phyloP scores from a whole-genome alignment of 2,329 filamentous ascomycete species.

The Xylaria sp. region DNA sequence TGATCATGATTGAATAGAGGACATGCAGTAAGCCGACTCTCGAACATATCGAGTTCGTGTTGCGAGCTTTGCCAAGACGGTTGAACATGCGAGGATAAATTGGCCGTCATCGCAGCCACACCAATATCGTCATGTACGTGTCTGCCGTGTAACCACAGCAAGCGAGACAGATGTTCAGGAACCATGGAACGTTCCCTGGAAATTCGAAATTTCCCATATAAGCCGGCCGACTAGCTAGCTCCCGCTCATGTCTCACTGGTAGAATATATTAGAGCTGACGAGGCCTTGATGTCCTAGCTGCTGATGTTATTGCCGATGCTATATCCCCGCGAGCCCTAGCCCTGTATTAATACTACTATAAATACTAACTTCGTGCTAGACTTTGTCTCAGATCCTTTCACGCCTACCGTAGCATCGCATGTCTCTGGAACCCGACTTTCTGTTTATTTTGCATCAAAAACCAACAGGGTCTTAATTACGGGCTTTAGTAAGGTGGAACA shows the following conservation, averaged over 20 bases:
- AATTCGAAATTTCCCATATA: slow-evolving; percentile 2
- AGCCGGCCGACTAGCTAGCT: slow-evolving; percentile 19
- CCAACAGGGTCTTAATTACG: too few species aligned
- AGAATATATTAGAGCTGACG: slow-evolving; percentile 28
- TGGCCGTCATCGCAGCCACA: slow-evolving; percentile 16
- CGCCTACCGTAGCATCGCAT: too few species aligned
- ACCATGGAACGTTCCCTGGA: slow-evolving; percentile 8
- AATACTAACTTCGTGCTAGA: too few species aligned
- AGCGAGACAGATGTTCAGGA: slow-evolving; percentile 26
- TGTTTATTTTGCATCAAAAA: too few species aligned
- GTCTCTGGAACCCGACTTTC: too few species aligned
- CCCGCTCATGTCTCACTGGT: slow-evolving; percentile 15
- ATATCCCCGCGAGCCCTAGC: slow-evolving; percentile 3
- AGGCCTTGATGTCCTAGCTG: slow-evolving; percentile 14
- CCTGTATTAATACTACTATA: too few species aligned
- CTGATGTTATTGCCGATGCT: slow-evolving; percentile 2
- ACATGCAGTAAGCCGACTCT: not conserved
- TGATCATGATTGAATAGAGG: not conserved
- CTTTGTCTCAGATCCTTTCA: too few species aligned
- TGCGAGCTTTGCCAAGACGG: slow-evolving; percentile 31
- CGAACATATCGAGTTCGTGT: slow-evolving; percentile 14
- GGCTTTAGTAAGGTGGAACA: too few species aligned
- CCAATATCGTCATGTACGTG: slow-evolving; percentile 19
- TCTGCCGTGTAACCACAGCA: slow-evolving; percentile 27
- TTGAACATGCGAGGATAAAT: slow-evolving; percentile 37